Base-by-base conservation (phyloP, 129 eudicot species). In the Smallanthus sonchifolius region DNA sequence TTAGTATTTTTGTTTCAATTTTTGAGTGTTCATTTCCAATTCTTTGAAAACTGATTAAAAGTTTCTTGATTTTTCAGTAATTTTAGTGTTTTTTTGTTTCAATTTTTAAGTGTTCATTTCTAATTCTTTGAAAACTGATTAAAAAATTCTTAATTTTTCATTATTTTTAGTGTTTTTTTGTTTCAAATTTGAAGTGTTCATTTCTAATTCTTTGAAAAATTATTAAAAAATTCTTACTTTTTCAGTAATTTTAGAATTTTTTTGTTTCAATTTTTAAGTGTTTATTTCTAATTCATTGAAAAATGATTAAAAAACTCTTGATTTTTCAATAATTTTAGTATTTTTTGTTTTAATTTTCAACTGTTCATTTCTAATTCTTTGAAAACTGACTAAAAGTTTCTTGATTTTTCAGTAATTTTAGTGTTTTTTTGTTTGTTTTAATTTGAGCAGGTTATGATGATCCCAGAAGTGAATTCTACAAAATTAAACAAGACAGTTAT, bases 381-480 rank as follows among this genome's bases (percentile, higher is more conserved):
- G 4, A 45, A 45, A 45, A 13, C 14, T 20, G 28, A 37, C 5
- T 6, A 1, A 11, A 19, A 36, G 4, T 40, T 66, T 24, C 30
- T 0, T 59, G 35, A 19, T 2, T 43, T 38, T 24, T 17, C 5
- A 13, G 30, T 3, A 16, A 10, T 16, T 52, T 52, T 51, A 10
- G 7, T 30, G 2, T 4, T 67, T 13, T 4, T 67, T 45, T 67
- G 24, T 13, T 34, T 24, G 30, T 4, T 65, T 54, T 4, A n/a
- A 60, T 62, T 49, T 15, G 45, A 51, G 38, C 80, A 89, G 96
- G 96, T 89, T 51, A 70, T 45, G 66, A 70, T 89, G 44, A 80
- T 65, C 44, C 96, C 96, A 19, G 96, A 89, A 80, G 83, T 86
- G 77, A 82, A 78, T 52, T 84, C 84, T 47, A 83, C 83, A 8